These are phyloP conservation scores for Parascedosporium putredinis DNA, from an alignment of 2,329 filamentous ascomycete species.

Conservation along the genomic window DNA sequence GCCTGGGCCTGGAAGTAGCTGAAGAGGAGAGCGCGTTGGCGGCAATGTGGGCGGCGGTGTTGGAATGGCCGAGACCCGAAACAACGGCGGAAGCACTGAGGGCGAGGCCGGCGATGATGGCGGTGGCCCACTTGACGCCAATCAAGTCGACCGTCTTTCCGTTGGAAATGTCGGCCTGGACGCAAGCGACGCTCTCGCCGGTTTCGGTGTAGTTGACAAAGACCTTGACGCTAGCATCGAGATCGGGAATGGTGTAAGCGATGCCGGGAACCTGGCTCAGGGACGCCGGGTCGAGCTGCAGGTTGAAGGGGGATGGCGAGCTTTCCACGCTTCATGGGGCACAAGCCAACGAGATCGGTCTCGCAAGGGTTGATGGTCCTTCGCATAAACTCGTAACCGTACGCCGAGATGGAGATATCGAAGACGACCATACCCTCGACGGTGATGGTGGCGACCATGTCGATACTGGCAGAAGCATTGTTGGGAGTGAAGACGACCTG, in stretches of 20 bases:
- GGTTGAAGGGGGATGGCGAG: conserved; percentile 64
- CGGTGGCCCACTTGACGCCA: conserved; percentile 82
- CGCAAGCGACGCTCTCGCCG: conserved; percentile 63
- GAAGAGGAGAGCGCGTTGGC: conserved; percentile 89
- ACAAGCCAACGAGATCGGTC: conserved; percentile 61
- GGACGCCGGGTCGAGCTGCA: conserved; percentile 46
- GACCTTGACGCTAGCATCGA: conserved; percentile 76
- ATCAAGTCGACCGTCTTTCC: conserved; percentile 84
- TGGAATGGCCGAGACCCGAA: conserved; percentile 82
- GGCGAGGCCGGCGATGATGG: conserved; percentile 75
- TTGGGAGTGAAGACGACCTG: conserved; percentile 69
- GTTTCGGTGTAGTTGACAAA: conserved; percentile 62
- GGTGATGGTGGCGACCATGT: conserved; percentile 71
- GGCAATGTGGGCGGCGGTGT: conserved; percentile 88
- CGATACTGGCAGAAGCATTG: conserved; percentile 62
- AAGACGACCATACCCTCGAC: conserved; percentile 76
- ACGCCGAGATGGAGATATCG: conserved; percentile 66
- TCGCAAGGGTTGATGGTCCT: conserved; percentile 67
- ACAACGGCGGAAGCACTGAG: conserved; percentile 78
- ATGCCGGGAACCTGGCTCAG: conserved; percentile 65
- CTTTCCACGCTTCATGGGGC: conserved; percentile 80
- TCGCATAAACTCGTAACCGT: conserved; percentile 65
- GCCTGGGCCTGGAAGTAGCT: conserved; percentile 92
- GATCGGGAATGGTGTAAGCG: conserved; percentile 80
- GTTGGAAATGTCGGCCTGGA: conserved; percentile 81